Conservation (phyloP, 257 asterid genomes). For the Solanum rostratum region DNA sequence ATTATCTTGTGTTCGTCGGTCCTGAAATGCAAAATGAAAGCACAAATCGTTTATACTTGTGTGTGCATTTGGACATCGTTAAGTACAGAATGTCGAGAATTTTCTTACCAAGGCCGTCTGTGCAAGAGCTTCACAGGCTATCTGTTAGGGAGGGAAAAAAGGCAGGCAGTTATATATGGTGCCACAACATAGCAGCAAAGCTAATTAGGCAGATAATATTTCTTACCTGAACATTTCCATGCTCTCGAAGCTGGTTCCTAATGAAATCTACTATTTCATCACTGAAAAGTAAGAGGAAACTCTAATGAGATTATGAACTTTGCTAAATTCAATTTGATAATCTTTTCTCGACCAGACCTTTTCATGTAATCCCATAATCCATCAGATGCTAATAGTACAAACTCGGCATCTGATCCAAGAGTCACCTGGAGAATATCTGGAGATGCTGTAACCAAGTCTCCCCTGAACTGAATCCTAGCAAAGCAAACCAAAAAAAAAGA, state of each 20-base stretch:
- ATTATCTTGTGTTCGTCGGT: constrained; percentile 73
- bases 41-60: neutral
- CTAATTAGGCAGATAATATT: neutral
- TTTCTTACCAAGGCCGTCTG: constrained; percentile 67
- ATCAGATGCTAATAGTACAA: constrained; percentile 76
- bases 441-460: constrained; percentile 63
- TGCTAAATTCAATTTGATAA: neutral
- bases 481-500: neutral
- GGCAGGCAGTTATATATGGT: constrained; percentile 4
- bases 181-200: neutral
- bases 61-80: neutral
- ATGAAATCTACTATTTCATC: constrained; percentile 53
- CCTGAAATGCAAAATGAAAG: constrained; percentile 29
- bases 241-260: constrained; percentile 68
- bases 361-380: constrained; percentile 94
- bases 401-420: constrained; percentile 71
- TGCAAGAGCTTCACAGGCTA: constrained; percentile 85
- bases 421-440: constrained; percentile 75
- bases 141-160: constrained; percentile 18
- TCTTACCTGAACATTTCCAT: constrained; percentile 78
- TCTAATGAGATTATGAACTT: neutral
- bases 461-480: constrained; percentile 51
- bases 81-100: neutral
- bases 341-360: constrained; percentile 25
- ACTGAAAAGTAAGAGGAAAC: constrained; percentile 27